Conservation (phyloP, 1,284 basidiomycete genomes). For the Sanghuangporus baumii region DNA sequence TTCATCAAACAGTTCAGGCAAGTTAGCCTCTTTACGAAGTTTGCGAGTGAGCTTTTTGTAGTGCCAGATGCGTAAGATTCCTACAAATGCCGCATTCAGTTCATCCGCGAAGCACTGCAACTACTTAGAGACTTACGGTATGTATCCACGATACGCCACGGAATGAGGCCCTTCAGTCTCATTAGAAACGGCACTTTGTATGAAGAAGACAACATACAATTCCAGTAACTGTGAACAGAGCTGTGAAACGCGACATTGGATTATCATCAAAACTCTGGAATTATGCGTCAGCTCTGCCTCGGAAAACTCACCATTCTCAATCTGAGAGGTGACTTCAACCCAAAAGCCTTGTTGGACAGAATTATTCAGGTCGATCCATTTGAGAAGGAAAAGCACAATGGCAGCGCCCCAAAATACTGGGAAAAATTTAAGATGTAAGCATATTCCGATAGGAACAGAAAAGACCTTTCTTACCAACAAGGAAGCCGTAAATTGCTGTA, state of each 20-base stretch:
- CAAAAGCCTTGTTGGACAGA: slow-evolving; percentile 59
- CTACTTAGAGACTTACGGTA: slow-evolving; percentile 49
- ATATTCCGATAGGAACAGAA: neutral
- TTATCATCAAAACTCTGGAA: neutral
- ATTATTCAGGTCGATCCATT: slow-evolving; percentile 67
- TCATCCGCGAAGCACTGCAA: neutral
- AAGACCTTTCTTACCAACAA: slow-evolving; percentile 45
- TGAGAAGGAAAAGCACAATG: slow-evolving; percentile 71
- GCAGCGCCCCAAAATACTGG: slow-evolving; percentile 73
- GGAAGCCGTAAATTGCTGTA: slow-evolving; percentile 76
- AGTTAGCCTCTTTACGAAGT: slow-evolving; percentile 51
- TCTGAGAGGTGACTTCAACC: slow-evolving; percentile 75
- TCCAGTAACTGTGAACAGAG: slow-evolving; percentile 77
- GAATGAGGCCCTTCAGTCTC: slow-evolving; percentile 51
- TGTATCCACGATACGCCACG: slow-evolving; percentile 71
- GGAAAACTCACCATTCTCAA: slow-evolving; percentile 55
- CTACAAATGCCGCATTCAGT: slow-evolving; percentile 29
- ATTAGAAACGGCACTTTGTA: slow-evolving; percentile 21
- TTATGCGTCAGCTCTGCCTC: neutral
- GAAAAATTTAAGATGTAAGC: neutral
- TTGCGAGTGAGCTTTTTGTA: slow-evolving; percentile 56
- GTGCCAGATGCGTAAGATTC: slow-evolving; percentile 69
- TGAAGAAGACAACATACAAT: slow-evolving; percentile 19
- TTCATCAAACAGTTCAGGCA: slow-evolving; percentile 63
- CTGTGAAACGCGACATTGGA: slow-evolving; percentile 28